phyloP scores from a whole-genome alignment of 306 rosid species.

The Vachellia collinsii region DNA sequence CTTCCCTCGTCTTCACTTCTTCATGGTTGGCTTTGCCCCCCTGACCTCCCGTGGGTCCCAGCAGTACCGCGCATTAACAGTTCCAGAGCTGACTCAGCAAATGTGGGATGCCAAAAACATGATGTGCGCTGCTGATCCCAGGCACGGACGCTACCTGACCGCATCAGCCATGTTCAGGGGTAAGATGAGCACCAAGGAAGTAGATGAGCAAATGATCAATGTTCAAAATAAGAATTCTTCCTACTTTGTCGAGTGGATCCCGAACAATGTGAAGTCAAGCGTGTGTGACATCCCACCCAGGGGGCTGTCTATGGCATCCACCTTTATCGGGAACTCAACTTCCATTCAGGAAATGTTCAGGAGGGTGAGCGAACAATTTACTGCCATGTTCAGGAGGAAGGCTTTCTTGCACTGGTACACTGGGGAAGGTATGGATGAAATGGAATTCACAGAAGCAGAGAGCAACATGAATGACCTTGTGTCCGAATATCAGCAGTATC shows the following conservation, averaged over 20 bases:
- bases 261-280: slow-evolving; percentile 63
- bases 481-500: slow-evolving; percentile 68
- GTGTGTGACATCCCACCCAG: slow-evolving; percentile 68
- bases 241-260: slow-evolving; percentile 70
- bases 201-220: slow-evolving; percentile 63
- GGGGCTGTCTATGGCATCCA: slow-evolving; percentile 68
- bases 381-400: slow-evolving; percentile 68
- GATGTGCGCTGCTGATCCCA: slow-evolving; percentile 71
- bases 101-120: slow-evolving; percentile 71
- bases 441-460: slow-evolving; percentile 72
- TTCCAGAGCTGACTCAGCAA: slow-evolving; percentile 64
- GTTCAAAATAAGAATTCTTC: slow-evolving; percentile 65
- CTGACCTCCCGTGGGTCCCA: slow-evolving; percentile 67
- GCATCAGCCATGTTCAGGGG: slow-evolving; percentile 68
- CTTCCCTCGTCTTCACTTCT: slow-evolving; percentile 63
- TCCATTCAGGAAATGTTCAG: slow-evolving; percentile 69
- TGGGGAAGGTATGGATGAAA: slow-evolving; percentile 69
- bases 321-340: slow-evolving; percentile 62
- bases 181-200: slow-evolving; percentile 69
- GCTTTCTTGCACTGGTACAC: slow-evolving; percentile 77
- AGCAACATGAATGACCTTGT: slow-evolving; percentile 69
- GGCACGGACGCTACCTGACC: slow-evolving; percentile 62
- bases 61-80: slow-evolving; percentile 61
- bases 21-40: slow-evolving; percentile 69
- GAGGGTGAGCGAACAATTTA: slow-evolving; percentile 65